Evolutionary conservation across 306 rosid species (phyloP), one percentile per base, ranked within the genome.

Genomic region (Quercus aquifolioides): DNA sequence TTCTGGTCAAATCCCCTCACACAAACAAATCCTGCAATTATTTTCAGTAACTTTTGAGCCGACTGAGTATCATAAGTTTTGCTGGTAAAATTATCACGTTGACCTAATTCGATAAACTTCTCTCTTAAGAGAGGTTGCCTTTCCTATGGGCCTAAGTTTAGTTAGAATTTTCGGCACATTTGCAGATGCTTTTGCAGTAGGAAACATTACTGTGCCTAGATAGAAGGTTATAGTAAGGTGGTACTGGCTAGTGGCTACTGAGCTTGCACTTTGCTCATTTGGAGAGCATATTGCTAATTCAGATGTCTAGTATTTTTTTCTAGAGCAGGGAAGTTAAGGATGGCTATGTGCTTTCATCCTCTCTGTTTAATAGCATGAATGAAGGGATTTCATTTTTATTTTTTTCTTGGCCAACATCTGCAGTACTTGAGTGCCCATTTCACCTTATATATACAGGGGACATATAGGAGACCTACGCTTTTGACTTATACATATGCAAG

Each of bases 1-100:
- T 74, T 68, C 55, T 80, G 88, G 76, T 94, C 97, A 86, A 92
- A 94, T 33, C 96, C 98, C 43, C 98, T 89, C 26, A 94, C 98
- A 64, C 97, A 94, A 33, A 94, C 91, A 84, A 81, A 91, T 7
- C 98, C 97, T 94, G 91, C 89, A 89, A 83, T 19, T 64, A 75
- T 69, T 70, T 81, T 33, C 46, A 56, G 49, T 35, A 17, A 31
- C 12, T 68, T 69, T 15, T 55, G 3, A 80, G 72, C 52, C 75
- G 71, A 54, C 57, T 21, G 5, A 30, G 5, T 28, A 35, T 26
- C 28, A 11, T 68, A n/a, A 26, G 54, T 21, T 10, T 60, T 54
- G 33, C 8, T 10, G 67, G 81, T 86, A 23, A 81, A 20, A 25
- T 56, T 56, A 56, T 18, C 11, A 28, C 21, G 0, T 55, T 49